These are phyloP conservation scores for Fusarium vanettenii DNA, from an alignment of 2,329 filamentous ascomycete genomes.

Conservation along the genomic window DNA sequence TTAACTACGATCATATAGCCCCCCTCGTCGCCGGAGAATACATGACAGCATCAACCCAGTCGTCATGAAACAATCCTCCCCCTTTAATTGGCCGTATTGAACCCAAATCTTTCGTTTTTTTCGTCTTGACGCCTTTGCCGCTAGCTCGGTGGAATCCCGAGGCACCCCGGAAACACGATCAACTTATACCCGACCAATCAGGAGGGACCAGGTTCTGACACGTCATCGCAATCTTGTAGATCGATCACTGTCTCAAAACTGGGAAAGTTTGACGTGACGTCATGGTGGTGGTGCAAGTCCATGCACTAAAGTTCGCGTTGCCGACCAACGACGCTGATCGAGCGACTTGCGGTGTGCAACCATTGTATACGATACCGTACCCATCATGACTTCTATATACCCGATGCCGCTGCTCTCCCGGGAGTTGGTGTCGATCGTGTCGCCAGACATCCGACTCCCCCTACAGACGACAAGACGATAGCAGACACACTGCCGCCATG, in stretches of 20 bases:
- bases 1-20: not conserved
- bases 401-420: not conserved
- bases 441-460: not conserved
- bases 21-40: not conserved
- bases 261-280: not conserved
- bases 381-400: slow-evolving; percentile 1
- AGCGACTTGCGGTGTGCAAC: not conserved
- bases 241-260: not conserved
- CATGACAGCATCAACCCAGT: not conserved
- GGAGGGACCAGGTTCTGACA: not conserved
- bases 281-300: not conserved
- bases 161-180: not conserved
- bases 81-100: not conserved
- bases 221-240: not conserved
- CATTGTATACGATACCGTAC: not conserved
- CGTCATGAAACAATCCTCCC: not conserved
- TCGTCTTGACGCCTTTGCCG: not conserved
- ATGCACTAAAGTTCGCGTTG: not conserved
- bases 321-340: not conserved
- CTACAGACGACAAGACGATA: not conserved
- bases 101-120: not conserved
- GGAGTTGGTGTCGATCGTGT: not conserved
- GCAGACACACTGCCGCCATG: not conserved
- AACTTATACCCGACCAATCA: not conserved
- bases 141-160: not conserved